A percentile compares a stretch with the other conserved stretches of the same genome.
phyloP scores from a whole-genome alignment of 148 eudicot species.

The Rhododendron griersonianum region DNA sequence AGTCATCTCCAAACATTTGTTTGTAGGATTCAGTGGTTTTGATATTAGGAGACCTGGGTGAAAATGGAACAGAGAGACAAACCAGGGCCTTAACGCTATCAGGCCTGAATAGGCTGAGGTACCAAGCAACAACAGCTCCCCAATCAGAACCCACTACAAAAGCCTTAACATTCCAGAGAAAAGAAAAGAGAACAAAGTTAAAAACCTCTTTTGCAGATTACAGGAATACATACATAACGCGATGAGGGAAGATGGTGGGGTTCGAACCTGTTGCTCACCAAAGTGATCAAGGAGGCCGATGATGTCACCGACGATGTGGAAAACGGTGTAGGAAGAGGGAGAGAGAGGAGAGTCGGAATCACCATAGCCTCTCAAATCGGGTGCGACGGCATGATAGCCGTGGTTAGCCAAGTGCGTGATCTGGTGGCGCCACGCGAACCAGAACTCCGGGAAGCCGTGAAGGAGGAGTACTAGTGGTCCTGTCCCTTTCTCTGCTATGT shows the following conservation, averaged over 20 bases:
- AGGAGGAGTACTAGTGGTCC: conserved; percentile 49
- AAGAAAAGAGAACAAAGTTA: background rate
- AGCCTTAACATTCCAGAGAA: conserved; percentile 21
- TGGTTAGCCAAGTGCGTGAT: conserved; percentile 34
- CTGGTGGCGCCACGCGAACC: conserved; percentile 68
- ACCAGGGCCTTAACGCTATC: conserved; percentile 46
- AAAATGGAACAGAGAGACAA: conserved; percentile 33
- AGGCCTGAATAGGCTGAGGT: conserved; percentile 42
- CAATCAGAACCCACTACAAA: conserved; percentile 53
- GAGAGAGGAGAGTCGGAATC: conserved; percentile 42
- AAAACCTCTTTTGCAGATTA: background rate
- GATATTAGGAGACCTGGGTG: conserved; percentile 23
- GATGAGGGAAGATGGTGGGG: background rate
- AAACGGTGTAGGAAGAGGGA: conserved; percentile 43
- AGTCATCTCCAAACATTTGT: conserved; percentile 33
- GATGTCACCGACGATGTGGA: conserved; percentile 47
- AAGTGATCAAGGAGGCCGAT: conserved; percentile 48
- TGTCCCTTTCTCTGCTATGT: conserved; percentile 49
- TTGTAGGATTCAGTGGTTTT: conserved; percentile 22
- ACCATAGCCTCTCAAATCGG: conserved; percentile 55
- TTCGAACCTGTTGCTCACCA: conserved; percentile 27
- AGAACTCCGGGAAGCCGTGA: conserved; percentile 60
- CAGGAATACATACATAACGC: background rate
- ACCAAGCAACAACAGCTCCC: conserved; percentile 57
- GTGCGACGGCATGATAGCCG: conserved; percentile 51